Evolutionary conservation across 352 stramenopile species (phyloP).

Genomic region (Phytophthora pistaciae): DNA sequence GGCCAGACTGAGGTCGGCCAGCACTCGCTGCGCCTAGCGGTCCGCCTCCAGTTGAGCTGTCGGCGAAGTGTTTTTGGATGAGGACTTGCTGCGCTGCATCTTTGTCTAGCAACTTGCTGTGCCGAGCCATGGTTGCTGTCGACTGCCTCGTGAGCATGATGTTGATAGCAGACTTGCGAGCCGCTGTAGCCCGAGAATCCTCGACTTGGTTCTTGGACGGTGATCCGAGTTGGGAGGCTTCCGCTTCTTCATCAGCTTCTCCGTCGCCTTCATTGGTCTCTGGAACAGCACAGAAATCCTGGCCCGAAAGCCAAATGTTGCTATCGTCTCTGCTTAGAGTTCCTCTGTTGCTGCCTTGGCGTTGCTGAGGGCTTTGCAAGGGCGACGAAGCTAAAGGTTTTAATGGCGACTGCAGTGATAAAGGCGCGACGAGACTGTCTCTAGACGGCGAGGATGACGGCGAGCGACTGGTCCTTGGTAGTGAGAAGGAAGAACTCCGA

Average conservation of each 20-base stretch:
- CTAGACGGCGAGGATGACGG: conserved; percentile 9
- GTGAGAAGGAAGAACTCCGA: conserved; percentile 10
- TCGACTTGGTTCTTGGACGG: conserved; percentile 22
- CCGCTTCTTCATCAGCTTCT: conserved; percentile 10
- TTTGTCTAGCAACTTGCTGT: conserved; percentile 46
- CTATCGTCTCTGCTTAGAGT: conserved; percentile 4
- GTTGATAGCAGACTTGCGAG: conserved; percentile 59
- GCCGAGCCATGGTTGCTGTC: conserved; percentile 26
- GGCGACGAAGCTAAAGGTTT: conserved; percentile 8
- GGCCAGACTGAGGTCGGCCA: conserved; percentile 8
- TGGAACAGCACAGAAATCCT: not conserved
- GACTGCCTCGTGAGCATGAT: conserved; percentile 43
- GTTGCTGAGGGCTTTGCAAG: not conserved
- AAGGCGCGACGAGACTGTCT: conserved; percentile 23
- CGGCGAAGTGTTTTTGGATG: conserved; percentile 58
- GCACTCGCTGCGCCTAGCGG: not conserved
- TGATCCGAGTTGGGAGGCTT: not conserved
- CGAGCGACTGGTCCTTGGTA: conserved; percentile 3
- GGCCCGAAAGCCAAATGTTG: not conserved
- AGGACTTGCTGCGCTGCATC: conserved; percentile 53
- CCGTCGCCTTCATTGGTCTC: conserved; percentile 14
- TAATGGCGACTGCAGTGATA: conserved; percentile 7
- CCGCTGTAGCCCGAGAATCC: conserved; percentile 23
- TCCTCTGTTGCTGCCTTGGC: conserved; percentile 2
- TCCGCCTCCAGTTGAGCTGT: not conserved